phyloP scores from a whole-genome alignment of 2,329 filamentous ascomycete genomes.

The Cladophialophora yegresii region DNA sequence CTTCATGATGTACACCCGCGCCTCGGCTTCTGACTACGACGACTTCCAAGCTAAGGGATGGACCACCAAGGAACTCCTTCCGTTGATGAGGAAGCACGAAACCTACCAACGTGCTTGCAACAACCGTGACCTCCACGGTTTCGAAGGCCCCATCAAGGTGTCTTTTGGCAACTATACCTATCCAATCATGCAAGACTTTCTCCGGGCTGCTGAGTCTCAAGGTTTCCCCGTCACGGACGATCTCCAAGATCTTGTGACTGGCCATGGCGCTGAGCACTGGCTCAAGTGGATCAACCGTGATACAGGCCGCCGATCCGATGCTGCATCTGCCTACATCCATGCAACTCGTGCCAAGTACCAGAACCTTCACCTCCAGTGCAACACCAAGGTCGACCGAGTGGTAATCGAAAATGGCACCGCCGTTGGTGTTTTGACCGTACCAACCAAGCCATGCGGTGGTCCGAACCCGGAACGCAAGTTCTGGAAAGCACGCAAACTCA shows the following conservation, averaged over 20 bases:
- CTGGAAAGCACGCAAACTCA: constrained; percentile 67
- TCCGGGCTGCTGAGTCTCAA: constrained; percentile 70
- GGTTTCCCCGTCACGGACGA: constrained; percentile 76
- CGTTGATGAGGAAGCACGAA: constrained; percentile 78
- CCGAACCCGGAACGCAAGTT: constrained; percentile 54
- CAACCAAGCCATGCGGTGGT: constrained; percentile 67
- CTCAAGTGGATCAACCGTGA: constrained; percentile 78
- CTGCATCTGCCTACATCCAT: constrained; percentile 76
- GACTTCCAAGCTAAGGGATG: constrained; percentile 80
- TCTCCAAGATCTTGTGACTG: constrained; percentile 65
- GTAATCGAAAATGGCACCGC: constrained; percentile 72
- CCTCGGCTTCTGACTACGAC: constrained; percentile 55
- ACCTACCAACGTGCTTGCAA: constrained; percentile 69
- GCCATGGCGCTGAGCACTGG: constrained; percentile 76
- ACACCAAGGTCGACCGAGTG: constrained; percentile 77
- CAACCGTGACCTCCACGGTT: constrained; percentile 68
- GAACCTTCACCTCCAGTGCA: constrained; percentile 71
- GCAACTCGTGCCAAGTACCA: constrained; percentile 69
- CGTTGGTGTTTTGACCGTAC: constrained; percentile 69
- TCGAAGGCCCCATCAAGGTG: constrained; percentile 78
- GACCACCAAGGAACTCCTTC: constrained; percentile 72
- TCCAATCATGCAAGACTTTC: constrained; percentile 78
- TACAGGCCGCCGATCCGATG: constrained; percentile 70
- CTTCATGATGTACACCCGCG: constrained; percentile 61
- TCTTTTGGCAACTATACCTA: constrained; percentile 81